These are phyloP conservation scores for Tolypocladium inflatum DNA, from an alignment of 2,329 filamentous ascomycete species.

Conservation along the genomic window DNA sequence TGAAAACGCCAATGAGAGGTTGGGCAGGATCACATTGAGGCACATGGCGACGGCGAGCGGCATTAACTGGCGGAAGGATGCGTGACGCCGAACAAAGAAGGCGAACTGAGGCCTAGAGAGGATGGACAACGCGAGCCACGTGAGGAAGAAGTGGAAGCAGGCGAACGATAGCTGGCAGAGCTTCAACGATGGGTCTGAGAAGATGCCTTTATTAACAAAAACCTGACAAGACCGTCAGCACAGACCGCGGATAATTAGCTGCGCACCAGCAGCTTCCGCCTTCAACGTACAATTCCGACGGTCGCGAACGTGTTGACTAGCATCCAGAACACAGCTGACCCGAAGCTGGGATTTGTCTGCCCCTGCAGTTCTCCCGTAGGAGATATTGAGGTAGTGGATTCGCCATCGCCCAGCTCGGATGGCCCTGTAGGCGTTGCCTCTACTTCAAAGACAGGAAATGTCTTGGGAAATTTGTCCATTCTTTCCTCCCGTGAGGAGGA, in stretches of 20 bases:
- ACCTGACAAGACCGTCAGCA: slow-evolving; percentile 26
- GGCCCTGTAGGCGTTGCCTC: background rate
- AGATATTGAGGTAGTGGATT: background rate
- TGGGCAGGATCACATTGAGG: slow-evolving; percentile 59
- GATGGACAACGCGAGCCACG: slow-evolving; percentile 50
- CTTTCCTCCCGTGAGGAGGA: background rate
- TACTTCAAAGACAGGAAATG: background rate
- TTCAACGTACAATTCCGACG: background rate
- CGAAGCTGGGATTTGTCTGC: background rate
- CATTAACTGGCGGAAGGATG: slow-evolving; percentile 45
- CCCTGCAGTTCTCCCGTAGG: background rate
- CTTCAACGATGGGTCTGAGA: slow-evolving; percentile 51
- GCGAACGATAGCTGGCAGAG: slow-evolving; percentile 57
- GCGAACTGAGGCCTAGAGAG: slow-evolving; percentile 48
- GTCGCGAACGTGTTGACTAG: background rate
- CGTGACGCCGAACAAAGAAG: slow-evolving; percentile 49
- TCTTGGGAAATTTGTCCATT: background rate
- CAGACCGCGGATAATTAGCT: background rate
- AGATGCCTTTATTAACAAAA: slow-evolving; percentile 63
- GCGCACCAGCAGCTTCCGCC: too few species aligned
- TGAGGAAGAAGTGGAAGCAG: slow-evolving; percentile 59
- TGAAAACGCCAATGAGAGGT: slow-evolving; percentile 58
- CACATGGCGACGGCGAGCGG: slow-evolving; percentile 58
- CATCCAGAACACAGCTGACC: background rate
- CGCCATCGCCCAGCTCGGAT: background rate